phyloP scores from a whole-genome alignment of 352 stramenopile genomes.

The Phytopythium vexans region DNA sequence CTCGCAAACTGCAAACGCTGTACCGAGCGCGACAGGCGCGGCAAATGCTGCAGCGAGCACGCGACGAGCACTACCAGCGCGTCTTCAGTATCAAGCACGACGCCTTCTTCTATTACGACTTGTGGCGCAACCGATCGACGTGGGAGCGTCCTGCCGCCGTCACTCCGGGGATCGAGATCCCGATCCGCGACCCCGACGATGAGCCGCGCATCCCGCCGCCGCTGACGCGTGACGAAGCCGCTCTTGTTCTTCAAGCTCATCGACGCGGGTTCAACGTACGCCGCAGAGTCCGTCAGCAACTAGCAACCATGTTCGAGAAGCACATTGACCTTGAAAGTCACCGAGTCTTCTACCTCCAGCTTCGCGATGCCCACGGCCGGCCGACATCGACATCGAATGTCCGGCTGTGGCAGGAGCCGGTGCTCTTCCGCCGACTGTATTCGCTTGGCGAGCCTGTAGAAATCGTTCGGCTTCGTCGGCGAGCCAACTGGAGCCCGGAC shows the following conservation, averaged over 20 bases:
- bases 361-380: neutral
- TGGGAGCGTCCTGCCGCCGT: slow-evolving; percentile 49
- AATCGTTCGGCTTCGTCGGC: slow-evolving; percentile 43
- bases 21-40: slow-evolving; percentile 50
- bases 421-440: slow-evolving; percentile 47
- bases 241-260: slow-evolving; percentile 35
- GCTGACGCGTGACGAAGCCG: slow-evolving; percentile 50
- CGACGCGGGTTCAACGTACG: neutral
- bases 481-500: slow-evolving; percentile 41
- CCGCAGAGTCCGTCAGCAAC: neutral
- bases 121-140: slow-evolving; percentile 43
- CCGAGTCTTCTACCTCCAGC: slow-evolving; percentile 42
- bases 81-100: slow-evolving; percentile 77
- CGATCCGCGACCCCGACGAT: slow-evolving; percentile 69
- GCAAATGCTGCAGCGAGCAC: slow-evolving; percentile 42
- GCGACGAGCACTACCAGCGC: slow-evolving; percentile 64
- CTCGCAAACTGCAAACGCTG: slow-evolving; percentile 72
- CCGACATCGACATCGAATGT: neutral
- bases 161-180: slow-evolving; percentile 34
- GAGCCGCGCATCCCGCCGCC: slow-evolving; percentile 40
- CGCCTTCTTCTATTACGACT: slow-evolving; percentile 79
- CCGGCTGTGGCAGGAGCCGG: slow-evolving; percentile 20
- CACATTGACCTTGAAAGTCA: slow-evolving; percentile 44
- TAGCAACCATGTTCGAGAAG: slow-evolving; percentile 49
- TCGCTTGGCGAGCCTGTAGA: slow-evolving; percentile 65